Percentiles rank a stretch among this genome's conserved stretches.
phyloP scores from a whole-genome alignment of 2,329 filamentous ascomycete genomes.

The Epichloe amarillans region DNA sequence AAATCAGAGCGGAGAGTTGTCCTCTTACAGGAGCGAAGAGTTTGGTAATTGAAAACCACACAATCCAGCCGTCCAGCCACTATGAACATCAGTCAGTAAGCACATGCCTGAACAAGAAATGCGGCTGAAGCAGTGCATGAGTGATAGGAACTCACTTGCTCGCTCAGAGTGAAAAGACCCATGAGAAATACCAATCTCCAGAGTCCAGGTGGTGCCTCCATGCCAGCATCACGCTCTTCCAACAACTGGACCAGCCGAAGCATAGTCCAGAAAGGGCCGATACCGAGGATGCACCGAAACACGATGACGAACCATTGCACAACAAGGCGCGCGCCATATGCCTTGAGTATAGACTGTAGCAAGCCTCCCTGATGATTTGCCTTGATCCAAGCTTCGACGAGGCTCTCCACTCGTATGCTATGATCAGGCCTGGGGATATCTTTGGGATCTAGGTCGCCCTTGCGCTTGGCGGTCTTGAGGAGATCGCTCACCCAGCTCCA shows the following conservation, averaged over 20 bases:
- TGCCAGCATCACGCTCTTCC: conserved; percentile 37
- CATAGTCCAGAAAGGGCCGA: conserved; percentile 58
- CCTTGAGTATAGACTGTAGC: conserved; percentile 45
- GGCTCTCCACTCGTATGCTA: conserved; percentile 35
- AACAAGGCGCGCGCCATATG: conserved; percentile 41
- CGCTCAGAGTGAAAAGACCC: conserved; percentile 43
- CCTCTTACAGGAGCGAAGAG: conserved; percentile 53
- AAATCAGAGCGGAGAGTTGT: conserved; percentile 59
- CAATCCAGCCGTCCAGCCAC: conserved; percentile 52
- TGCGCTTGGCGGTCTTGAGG: conserved; percentile 39
- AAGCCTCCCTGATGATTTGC: conserved; percentile 36
- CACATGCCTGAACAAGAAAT: background rate
- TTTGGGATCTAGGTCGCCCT: conserved; percentile 45
- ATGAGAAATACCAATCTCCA: conserved; percentile 59
- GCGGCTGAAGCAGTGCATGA: background rate
- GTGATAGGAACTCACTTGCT: conserved; percentile 21
- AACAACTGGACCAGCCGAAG: conserved; percentile 51
- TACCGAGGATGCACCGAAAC: conserved; percentile 42
- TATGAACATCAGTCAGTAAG: conserved; percentile 11
- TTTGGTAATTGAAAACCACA: conserved; percentile 51
- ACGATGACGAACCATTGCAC: conserved; percentile 47
- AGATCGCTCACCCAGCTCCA: conserved; percentile 51
- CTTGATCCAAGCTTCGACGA: conserved; percentile 35
- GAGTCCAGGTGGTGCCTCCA: conserved; percentile 35
- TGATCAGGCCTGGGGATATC: conserved; percentile 51